Conservation (phyloP, 73 alveolate genomes). For the Tetrahymena thermophila region DNA sequence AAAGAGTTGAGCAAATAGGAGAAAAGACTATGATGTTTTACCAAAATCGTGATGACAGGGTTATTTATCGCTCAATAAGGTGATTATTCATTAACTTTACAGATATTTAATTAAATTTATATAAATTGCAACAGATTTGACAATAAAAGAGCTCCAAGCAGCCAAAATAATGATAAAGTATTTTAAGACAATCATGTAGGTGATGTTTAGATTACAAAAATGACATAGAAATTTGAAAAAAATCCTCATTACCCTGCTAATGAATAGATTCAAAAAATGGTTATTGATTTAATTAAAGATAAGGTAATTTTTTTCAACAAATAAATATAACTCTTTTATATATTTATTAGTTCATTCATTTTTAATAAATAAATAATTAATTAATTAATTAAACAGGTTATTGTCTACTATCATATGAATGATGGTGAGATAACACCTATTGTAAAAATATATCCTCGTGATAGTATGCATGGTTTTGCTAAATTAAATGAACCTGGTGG, state of each 20-base stretch:
- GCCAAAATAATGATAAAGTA: not conserved
- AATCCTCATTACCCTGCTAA: constrained; percentile 64
- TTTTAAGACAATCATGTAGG: constrained; percentile 29
- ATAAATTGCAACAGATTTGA: not conserved
- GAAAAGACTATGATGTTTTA: constrained; percentile 72
- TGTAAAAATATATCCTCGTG: constrained; percentile 37
- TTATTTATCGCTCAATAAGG: constrained; percentile 58
- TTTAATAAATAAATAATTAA: too few relatives aligned
- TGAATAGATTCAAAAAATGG: constrained; percentile 55
- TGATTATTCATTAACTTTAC: not conserved
- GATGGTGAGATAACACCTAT: constrained; percentile 38
- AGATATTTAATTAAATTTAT: not conserved
- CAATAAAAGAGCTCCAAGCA: constrained; percentile 25
- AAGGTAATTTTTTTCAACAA: not conserved
- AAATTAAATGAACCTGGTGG: constrained; percentile 27
- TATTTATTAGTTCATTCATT: too few relatives aligned
- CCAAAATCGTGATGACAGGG: constrained; percentile 78
- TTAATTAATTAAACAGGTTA: not conserved
- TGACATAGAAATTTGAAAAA: constrained; percentile 64
- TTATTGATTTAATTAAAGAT: constrained; percentile 56
- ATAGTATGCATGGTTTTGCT: constrained; percentile 39
- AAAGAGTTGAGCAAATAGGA: constrained; percentile 85
- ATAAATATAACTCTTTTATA: too few relatives aligned
- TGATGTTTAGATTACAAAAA: constrained; percentile 46
- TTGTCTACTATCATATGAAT: constrained; percentile 34